Evolutionary conservation across 306 rosid genomes (phyloP).

Genomic region (Casuarina glauca): DNA sequence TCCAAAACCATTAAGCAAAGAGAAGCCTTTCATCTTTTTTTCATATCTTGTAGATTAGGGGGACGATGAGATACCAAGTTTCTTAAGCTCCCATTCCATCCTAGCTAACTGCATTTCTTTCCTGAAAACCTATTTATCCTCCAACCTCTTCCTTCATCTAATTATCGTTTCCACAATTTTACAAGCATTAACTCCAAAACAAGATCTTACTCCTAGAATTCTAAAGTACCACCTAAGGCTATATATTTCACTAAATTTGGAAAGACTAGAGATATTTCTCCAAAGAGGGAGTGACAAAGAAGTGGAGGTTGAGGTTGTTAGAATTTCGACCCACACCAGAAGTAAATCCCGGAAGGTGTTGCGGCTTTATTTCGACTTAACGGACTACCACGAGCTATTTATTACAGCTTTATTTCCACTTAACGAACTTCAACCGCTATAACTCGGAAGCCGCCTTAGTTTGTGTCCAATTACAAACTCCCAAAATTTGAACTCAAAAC

Average conservation of each 20-base stretch:
- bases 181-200: background rate
- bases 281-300: background rate
- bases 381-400: too few species aligned
- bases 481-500: too few species aligned
- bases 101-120: background rate
- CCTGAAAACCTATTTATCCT: background rate
- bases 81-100: background rate
- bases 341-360: conserved; percentile 20
- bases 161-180: background rate
- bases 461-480: too few species aligned
- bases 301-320: too few species aligned
- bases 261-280: background rate
- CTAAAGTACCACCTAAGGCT: background rate
- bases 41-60: background rate
- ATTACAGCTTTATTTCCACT: too few species aligned
- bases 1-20: background rate
- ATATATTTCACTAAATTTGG: background rate
- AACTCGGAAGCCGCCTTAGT: too few species aligned
- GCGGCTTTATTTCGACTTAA: too few species aligned
- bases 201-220: background rate
- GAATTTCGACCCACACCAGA: background rate
- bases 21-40: background rate
- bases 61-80: background rate
- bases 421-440: too few species aligned
- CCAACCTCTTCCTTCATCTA: background rate